These are phyloP conservation scores for Cytospora piceicola DNA, from an alignment of 2,329 filamentous ascomycete genomes.

Conservation along the genomic window DNA sequence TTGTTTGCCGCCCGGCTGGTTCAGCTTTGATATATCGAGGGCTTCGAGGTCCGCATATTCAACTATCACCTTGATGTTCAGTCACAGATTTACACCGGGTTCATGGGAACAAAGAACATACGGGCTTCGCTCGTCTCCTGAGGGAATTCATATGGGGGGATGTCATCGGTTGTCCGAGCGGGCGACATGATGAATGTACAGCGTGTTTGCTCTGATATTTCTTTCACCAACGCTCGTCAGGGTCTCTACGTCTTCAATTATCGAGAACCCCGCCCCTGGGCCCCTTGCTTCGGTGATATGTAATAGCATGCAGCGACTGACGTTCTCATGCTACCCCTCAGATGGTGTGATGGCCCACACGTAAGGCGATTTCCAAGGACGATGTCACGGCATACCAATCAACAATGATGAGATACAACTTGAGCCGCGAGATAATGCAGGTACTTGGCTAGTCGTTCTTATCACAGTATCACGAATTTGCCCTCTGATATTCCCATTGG, in stretches of 20 bases:
- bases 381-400: conserved; percentile 20
- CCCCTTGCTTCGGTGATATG: not conserved
- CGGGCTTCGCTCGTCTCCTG: conserved; percentile 32
- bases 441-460: not conserved
- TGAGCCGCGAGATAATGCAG: not conserved
- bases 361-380: conserved; percentile 21
- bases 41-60: conserved; percentile 35
- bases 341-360: conserved; percentile 27
- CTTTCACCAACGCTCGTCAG: not conserved
- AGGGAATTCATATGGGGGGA: conserved; percentile 32
- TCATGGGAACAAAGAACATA: conserved; percentile 20
- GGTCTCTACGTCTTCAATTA: not conserved
- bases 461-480: conserved; percentile 26
- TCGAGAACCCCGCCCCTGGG: too few relatives aligned
- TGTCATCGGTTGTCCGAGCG: conserved; percentile 10
- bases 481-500: not conserved
- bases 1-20: conserved; percentile 33
- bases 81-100: not conserved
- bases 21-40: conserved; percentile 34
- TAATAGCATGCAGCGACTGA: not conserved
- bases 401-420: conserved; percentile 1
- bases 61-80: conserved; percentile 23
- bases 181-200: conserved; percentile 13
- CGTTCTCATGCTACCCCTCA: conserved; percentile 12
- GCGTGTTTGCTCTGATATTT: not conserved